Base-by-base conservation (phyloP, 73 alveolate genomes). In the Diophrys sp. region DNA sequence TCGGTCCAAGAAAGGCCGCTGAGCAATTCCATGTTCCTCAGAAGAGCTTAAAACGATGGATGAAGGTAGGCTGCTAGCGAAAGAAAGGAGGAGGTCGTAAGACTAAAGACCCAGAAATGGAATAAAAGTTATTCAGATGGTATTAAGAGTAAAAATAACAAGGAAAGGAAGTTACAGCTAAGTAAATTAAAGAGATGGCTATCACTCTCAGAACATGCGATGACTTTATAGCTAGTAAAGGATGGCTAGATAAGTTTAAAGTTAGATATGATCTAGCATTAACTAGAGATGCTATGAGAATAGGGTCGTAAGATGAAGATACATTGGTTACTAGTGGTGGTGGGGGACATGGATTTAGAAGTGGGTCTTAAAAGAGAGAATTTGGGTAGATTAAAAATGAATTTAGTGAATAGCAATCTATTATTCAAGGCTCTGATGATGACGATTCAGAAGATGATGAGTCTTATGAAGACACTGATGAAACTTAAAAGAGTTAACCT, bases 211-310 rank as follows among this genome's bases (percentile, higher is more conserved):
- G 91, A 33, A 87, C 73, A 26, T 87, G 84, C 68, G 78, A 73
- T 54, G 94, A 86, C 68, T 90, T 90, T 80, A 57, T 86, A 33
- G 96, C 92, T 11, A 74, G 90, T 25, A 90, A 90, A 74, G 96
- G 96, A 28, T 90, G 96, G 96, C 84, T 90, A 0, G 96, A 90
- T 77, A 90, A 90, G 78, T 90, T 90, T 73, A 90, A 90, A 70
- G 87, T 82, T 72, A 90, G 89, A 80, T 90, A 24, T 29, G 54
- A 74, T 29, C 54, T 74, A 2, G 73, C 33, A 32, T 44, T 74
- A 26, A 44, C 81, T 11, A 74, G 54, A 54, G 81, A 74, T n/a
- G n/a, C n/a, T n/a, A n/a, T n/a, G n/a, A n/a, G n/a, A n/a, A n/a
- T n/a, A n/a, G n/a, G n/a, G n/a, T n/a, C n/a, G n/a, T n/a, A n/a